Evolutionary conservation across 1,284 basidiomycete species (phyloP).

Genomic region (Melampsora larici-populina): DNA sequence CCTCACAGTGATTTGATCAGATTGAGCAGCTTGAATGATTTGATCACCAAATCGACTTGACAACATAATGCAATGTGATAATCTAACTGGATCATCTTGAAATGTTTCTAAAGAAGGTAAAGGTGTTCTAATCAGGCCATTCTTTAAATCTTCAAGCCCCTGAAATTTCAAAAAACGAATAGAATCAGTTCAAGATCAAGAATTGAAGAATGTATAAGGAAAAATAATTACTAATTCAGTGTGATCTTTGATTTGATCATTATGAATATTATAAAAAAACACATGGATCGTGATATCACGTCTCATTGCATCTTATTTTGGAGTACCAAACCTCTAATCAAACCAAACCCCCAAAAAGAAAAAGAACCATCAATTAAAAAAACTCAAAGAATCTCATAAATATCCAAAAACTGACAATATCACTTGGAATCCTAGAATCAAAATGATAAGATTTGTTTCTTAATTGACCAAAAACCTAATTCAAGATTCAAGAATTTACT

Average conservation of each 20-base stretch:
- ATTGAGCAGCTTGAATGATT: slow-evolving; percentile 67
- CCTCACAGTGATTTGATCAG: no score
- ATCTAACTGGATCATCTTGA: slow-evolving; percentile 85
- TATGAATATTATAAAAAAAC: slow-evolving; percentile 96
- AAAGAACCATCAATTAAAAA: background rate
- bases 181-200: background rate
- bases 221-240: slow-evolving; percentile 65
- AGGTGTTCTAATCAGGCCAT: slow-evolving; percentile 70
- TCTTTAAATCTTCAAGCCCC: slow-evolving; percentile 78
- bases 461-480: slow-evolving; percentile 91
- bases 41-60: slow-evolving; percentile 80
- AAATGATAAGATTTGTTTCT: slow-evolving; percentile 79
- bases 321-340: slow-evolving; percentile 79
- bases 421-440: slow-evolving; percentile 80
- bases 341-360: background rate
- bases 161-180: slow-evolving; percentile 51
- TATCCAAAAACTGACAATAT: slow-evolving; percentile 59
- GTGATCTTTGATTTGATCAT: no score
- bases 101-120: no score
- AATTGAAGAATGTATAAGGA: background rate
- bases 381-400: background rate
- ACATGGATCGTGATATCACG: slow-evolving; percentile 95
- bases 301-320: slow-evolving; percentile 84
- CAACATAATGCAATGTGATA: slow-evolving; percentile 86
- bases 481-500: slow-evolving; percentile 77